These are phyloP conservation scores for Alternaria arborescens DNA, from an alignment of 2,329 filamentous ascomycete species.

Conservation along the genomic window DNA sequence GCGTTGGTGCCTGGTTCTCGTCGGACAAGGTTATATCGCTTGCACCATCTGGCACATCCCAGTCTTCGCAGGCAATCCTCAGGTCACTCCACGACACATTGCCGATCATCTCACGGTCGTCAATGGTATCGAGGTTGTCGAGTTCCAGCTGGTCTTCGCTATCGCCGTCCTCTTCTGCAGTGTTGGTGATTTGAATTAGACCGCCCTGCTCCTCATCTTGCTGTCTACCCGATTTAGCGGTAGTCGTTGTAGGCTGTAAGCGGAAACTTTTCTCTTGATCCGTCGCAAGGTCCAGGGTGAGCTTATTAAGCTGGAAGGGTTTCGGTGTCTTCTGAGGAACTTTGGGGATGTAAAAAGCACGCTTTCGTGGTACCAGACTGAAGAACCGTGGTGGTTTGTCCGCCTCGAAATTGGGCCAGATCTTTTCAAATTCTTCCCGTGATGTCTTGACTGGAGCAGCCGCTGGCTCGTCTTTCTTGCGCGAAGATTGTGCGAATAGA, in stretches of 20 bases:
- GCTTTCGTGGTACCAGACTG: constrained; percentile 82
- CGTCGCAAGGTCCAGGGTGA: constrained; percentile 82
- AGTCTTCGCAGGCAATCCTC: constrained; percentile 85
- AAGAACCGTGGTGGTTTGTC: constrained; percentile 80
- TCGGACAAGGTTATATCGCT: constrained; percentile 43
- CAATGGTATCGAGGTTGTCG: constrained; percentile 60
- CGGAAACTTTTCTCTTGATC: constrained; percentile 89
- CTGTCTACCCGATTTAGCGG: constrained; percentile 58
- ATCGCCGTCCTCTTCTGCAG: constrained; percentile 57
- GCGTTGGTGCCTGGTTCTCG: constrained; percentile 34
- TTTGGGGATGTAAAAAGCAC: constrained; percentile 80
- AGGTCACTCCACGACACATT: constrained; percentile 83
- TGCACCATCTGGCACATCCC: constrained; percentile 66
- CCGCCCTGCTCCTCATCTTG: constrained; percentile 64
- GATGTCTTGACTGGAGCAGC: constrained; percentile 76
- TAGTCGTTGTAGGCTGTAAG: constrained; percentile 65
- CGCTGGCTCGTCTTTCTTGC: constrained; percentile 55
- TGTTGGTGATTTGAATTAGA: constrained; percentile 57
- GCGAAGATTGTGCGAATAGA: constrained; percentile 41
- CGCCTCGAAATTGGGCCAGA: constrained; percentile 82
- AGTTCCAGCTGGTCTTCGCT: constrained; percentile 56
- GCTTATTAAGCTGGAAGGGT: constrained; percentile 83
- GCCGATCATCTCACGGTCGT: constrained; percentile 72
- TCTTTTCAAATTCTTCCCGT: constrained; percentile 77
- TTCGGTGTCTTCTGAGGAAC: constrained; percentile 81